Base-by-base conservation (phyloP, 352 stramenopile species). In the Phytophthora crassamura region DNA sequence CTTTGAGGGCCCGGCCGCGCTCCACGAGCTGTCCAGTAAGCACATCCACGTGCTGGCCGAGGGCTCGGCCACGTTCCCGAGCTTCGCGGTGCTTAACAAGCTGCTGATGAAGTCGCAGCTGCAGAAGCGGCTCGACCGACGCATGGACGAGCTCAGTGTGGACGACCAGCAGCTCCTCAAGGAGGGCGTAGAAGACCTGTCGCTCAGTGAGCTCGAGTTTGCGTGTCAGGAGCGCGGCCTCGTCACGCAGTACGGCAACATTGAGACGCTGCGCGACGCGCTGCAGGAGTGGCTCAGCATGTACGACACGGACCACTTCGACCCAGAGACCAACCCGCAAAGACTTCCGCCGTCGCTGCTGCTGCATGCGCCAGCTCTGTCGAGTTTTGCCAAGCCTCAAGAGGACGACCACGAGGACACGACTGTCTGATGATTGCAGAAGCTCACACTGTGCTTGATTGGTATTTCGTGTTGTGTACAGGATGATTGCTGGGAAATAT, bases 121-220 rank as follows among this genome's bases (percentile, higher is more conserved):
- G 20, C 39, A 85, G 18, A 63, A 86, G 28, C 78, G 77, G 22
- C 55, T 95, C 6, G 54, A 74, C n/a, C 73, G 74, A n/a, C 83
- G 80, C 42, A 75, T 80, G 47, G 70, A 84, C 14, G 77, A 91
- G 64, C 67, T 95, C 18, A 71, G 73, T 35, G 77, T 94, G 20
- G 87, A 95, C 54, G 87, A 95, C 62, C 69, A 78, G 10, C 83
- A 89, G 67, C 64, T 95, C 28, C 60, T 93, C 20, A 74, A 77
- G 36, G 80, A 91, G 67, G 83, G 81, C 25, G 76, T 95, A 30
- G 82, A 90, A 16, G 55, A 74, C n/a, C 58, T 95, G 35, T 86
- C 82, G 38, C 75, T 92, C n/a, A 82, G 74, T 43, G 87, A 95
- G 55, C 75, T 95, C 16, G 85, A 92, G 74, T 94, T 95, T 69